These are phyloP conservation scores for Pythium myriotylum DNA, from an alignment of 352 stramenopile genomes.

Conservation along the genomic window DNA sequence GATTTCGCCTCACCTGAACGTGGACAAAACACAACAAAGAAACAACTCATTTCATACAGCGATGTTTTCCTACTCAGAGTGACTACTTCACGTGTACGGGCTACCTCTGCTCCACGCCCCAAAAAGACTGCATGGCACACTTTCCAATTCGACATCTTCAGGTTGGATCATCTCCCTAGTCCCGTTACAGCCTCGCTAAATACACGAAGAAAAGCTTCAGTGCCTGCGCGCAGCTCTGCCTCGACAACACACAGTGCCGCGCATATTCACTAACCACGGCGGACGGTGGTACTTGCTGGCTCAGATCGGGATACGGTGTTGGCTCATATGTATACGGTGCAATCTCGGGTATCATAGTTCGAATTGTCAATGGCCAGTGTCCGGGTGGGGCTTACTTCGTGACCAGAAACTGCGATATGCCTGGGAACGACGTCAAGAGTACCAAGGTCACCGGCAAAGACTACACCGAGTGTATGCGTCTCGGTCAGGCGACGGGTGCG, in stretches of 20 bases:
- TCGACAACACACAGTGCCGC: constrained; percentile 2
- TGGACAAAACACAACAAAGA: no score
- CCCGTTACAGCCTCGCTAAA: no score
- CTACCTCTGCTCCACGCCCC: no score
- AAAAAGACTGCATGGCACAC: no score
- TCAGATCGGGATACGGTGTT: background rate
- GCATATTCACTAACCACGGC: background rate
- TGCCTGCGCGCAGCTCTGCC: background rate
- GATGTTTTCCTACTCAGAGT: no score
- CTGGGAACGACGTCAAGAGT: background rate
- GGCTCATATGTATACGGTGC: no score
- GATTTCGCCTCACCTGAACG: no score
- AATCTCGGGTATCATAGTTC: background rate
- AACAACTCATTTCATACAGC: no score
- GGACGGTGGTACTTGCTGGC: constrained; percentile 5
- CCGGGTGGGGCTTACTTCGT: background rate
- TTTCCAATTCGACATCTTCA: no score
- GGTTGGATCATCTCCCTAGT: no score
- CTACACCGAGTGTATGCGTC: background rate
- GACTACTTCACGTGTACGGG: no score
- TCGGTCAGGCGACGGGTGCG: background rate
- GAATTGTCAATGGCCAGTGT: background rate
- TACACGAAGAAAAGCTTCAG: no score
- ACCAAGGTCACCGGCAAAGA: background rate
- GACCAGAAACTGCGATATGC: constrained; percentile 1